phyloP scores from a whole-genome alignment of 1,284 basidiomycete genomes.

The Puccinia horiana region DNA sequence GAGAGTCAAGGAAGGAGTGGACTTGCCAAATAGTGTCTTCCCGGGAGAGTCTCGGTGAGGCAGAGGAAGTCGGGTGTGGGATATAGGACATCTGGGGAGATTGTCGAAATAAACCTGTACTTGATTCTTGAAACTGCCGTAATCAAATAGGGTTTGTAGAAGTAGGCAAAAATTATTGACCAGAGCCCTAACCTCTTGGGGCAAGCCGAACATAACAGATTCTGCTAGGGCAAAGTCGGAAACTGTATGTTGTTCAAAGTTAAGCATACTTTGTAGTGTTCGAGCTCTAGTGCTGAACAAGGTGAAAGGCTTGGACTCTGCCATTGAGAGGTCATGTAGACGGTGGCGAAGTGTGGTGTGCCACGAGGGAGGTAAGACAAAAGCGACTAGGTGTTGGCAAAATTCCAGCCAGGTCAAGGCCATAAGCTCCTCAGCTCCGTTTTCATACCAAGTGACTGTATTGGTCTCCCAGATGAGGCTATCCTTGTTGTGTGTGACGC shows the following conservation, averaged over 20 bases:
- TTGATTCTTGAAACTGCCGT: not conserved
- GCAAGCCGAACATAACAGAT: not conserved
- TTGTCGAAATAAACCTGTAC: not conserved
- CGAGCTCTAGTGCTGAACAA: not conserved
- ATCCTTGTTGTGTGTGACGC: not conserved
- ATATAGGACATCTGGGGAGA: too few species aligned
- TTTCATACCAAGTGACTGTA: not conserved
- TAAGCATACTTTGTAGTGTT: not conserved
- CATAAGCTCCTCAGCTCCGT: not conserved
- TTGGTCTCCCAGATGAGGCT: conserved; percentile 1
- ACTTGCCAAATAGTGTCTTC: conserved; percentile 4
- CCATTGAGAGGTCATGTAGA: not conserved
- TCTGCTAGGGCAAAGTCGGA: not conserved
- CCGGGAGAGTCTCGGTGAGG: not conserved
- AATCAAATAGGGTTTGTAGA: not conserved
- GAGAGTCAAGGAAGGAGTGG: too few species aligned
- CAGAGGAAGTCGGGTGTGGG: too few species aligned
- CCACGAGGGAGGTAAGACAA: not conserved
- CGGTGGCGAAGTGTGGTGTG: not conserved
- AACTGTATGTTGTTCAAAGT: not conserved
- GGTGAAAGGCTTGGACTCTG: not conserved
- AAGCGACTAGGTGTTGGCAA: not conserved
- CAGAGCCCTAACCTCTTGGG: not conserved
- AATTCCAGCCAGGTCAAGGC: not conserved
- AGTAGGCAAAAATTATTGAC: not conserved